These are phyloP conservation scores for Syncephalastrum monosporum DNA, from an alignment of 371 early-diverging fungal genomes.

Conservation along the genomic window DNA sequence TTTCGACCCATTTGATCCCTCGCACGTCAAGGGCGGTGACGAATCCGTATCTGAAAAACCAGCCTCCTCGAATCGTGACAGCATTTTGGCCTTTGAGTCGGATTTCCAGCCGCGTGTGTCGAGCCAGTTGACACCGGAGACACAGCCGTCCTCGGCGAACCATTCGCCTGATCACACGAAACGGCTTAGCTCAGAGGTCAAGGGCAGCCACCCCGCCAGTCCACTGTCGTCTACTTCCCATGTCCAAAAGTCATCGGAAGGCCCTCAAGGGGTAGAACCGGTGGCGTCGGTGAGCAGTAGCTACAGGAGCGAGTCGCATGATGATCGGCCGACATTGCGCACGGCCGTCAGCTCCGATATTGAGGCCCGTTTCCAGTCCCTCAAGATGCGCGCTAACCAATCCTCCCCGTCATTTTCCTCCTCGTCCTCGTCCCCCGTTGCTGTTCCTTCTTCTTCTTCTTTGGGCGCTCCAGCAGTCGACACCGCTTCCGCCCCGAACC, in stretches of 20 bases:
- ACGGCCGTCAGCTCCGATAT: slow-evolving; percentile 30
- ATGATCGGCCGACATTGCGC: slow-evolving; percentile 2
- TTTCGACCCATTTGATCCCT: slow-evolving; percentile 14
- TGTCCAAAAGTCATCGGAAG: background rate
- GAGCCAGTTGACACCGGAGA: background rate
- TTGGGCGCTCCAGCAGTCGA: background rate
- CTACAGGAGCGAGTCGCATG: slow-evolving; percentile 3
- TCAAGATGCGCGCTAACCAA: slow-evolving; percentile 22
- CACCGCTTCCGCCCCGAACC: background rate
- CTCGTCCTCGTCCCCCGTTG: background rate
- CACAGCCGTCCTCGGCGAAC: background rate
- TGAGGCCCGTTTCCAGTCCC: slow-evolving; percentile 30
- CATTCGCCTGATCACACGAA: background rate
- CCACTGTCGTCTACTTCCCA: background rate
- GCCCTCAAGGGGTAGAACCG: background rate
- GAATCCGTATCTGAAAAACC: slow-evolving; percentile 4
- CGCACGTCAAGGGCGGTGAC: slow-evolving; percentile 4
- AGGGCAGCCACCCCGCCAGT: background rate
- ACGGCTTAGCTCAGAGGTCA: too few species aligned
- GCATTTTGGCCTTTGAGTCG: slow-evolving; percentile 21
- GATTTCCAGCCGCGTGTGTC: slow-evolving; percentile 12
- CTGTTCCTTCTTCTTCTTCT: background rate
- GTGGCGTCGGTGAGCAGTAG: slow-evolving; percentile 10
- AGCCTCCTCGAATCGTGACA: slow-evolving; percentile 2
- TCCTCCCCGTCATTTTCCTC: slow-evolving; percentile 1